phyloP scores from a whole-genome alignment of 2,329 filamentous ascomycete species.

The Fusarium miscanthi region DNA sequence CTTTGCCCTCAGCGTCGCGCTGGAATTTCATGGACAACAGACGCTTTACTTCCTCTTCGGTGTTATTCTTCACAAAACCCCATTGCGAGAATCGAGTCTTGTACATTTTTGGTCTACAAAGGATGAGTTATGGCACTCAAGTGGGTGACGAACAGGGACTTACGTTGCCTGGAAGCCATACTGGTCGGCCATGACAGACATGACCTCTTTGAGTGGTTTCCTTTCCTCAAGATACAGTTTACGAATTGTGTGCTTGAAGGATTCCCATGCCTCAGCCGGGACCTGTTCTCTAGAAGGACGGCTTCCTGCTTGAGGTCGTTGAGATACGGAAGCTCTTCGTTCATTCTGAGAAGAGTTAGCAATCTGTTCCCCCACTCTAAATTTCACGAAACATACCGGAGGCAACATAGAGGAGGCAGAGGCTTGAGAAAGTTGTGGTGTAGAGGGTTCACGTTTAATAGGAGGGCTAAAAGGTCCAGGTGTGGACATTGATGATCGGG shows the following conservation, averaged over 20 bases:
- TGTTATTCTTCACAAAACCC: constrained; percentile 67
- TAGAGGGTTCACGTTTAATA: constrained; percentile 48
- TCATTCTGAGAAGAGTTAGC: constrained; percentile 40
- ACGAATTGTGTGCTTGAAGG: constrained; percentile 59
- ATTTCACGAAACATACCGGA: constrained; percentile 40
- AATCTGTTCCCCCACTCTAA: background rate
- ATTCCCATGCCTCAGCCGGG: constrained; percentile 60
- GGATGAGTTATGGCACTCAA: constrained; percentile 19
- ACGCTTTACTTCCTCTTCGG: constrained; percentile 63
- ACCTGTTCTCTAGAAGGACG: constrained; percentile 57
- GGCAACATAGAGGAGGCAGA: constrained; percentile 41
- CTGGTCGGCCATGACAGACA: constrained; percentile 62
- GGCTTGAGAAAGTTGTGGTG: constrained; percentile 44
- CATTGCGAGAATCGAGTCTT: constrained; percentile 66
- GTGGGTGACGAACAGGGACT: constrained; percentile 31
- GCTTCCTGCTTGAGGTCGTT: constrained; percentile 48
- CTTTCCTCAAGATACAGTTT: constrained; percentile 61
- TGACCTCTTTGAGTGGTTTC: constrained; percentile 64
- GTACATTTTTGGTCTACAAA: constrained; percentile 63
- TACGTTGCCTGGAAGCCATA: constrained; percentile 63
- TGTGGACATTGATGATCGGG: constrained; percentile 36
- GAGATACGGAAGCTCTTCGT: constrained; percentile 46
- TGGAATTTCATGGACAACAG: constrained; percentile 64
- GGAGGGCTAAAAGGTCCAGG: constrained; percentile 41
- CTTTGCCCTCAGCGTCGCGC: constrained; percentile 63